Evolutionary conservation across 352 stramenopile genomes (phyloP).

Genomic region (Globisporangium iwayamae): DNA sequence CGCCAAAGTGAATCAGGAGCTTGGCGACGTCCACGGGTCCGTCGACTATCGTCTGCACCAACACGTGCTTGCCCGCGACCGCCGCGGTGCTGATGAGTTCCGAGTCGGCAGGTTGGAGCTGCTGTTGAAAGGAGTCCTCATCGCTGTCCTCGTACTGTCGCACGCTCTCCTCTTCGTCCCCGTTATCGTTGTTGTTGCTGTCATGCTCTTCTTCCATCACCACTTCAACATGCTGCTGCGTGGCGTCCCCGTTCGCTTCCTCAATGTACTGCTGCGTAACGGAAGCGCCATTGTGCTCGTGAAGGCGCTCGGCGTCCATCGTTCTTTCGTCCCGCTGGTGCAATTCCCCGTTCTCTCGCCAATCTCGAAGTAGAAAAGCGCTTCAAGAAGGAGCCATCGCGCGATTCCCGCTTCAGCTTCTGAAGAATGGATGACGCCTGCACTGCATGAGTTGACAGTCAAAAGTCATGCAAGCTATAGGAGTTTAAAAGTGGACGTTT

Average conservation of each 20-base stretch:
- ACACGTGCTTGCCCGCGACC: constrained; percentile 8
- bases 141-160: constrained; percentile 1
- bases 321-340: neutral
- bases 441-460: neutral
- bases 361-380: neutral
- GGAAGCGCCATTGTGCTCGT: neutral
- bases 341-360: neutral
- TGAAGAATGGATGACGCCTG: neutral
- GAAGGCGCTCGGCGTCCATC: neutral
- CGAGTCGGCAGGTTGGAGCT: constrained; percentile 3
- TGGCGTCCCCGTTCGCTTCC: neutral
- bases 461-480: neutral
- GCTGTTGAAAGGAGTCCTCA: constrained; percentile 7
- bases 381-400: constrained; percentile 2
- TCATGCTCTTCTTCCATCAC: neutral
- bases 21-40: constrained; percentile 16
- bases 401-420: constrained; percentile 1
- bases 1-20: constrained; percentile 18
- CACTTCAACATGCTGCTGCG: neutral
- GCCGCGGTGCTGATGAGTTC: neutral
- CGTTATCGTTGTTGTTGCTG: neutral
- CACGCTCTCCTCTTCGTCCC: constrained; percentile 6
- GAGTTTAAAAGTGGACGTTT: no score
- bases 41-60: constrained; percentile 15
- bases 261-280: neutral